Evolutionary conservation across 805 yeast genomes (phyloP).

Genomic region (Saccharomyces paradoxus): DNA sequence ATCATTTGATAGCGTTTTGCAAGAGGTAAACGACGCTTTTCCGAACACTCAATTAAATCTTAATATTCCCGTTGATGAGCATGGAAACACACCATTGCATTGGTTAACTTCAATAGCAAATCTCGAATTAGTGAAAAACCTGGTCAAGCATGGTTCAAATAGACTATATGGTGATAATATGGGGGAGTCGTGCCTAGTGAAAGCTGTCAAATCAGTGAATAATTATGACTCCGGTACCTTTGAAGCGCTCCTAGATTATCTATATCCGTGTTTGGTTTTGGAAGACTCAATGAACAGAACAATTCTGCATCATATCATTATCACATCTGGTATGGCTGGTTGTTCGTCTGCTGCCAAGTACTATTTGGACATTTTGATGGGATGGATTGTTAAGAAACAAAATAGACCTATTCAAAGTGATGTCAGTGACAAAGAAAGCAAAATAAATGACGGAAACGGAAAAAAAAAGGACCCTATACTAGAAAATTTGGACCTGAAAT

Average conservation of each 20-base stretch:
- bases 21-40: constrained; percentile 18
- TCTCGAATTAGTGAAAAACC: constrained; percentile 54
- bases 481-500: constrained; percentile 41
- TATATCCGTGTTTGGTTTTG: constrained; percentile 65
- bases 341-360: constrained; percentile 66
- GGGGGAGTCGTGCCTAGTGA: constrained; percentile 82
- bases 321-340: constrained; percentile 70
- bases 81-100: constrained; percentile 89
- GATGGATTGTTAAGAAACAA: constrained; percentile 58
- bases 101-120: constrained; percentile 94
- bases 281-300: constrained; percentile 68
- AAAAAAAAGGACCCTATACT: constrained; percentile 35
- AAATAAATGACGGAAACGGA: neutral
- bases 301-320: constrained; percentile 77
- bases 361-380: constrained; percentile 61
- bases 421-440: constrained; percentile 4
- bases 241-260: constrained; percentile 54
- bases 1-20: constrained; percentile 16
- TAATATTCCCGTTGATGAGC: constrained; percentile 84
- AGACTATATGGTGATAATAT: constrained; percentile 60
- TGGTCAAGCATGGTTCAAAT: constrained; percentile 60
- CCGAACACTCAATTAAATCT: constrained; percentile 38
- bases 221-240: constrained; percentile 72
- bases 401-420: constrained; percentile 10
- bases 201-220: constrained; percentile 71